Conservation (phyloP, 768 basidiomycete genomes). For the Psilocybe azurescens region DNA sequence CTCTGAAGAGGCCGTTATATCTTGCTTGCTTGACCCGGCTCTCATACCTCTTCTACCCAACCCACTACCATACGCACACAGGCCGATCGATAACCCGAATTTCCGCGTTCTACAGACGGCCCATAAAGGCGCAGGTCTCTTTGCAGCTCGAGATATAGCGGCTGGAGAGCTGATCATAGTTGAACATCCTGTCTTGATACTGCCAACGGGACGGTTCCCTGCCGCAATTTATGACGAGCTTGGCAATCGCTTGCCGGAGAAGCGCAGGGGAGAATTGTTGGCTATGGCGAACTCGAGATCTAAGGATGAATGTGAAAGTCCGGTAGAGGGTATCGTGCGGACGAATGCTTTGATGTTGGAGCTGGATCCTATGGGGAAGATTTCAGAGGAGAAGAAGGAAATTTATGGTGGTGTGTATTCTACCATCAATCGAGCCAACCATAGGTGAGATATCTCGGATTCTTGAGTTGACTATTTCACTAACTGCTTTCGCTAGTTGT, state of each 20-base stretch:
- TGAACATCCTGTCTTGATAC: slow-evolving; percentile 47
- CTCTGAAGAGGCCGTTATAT: slow-evolving; percentile 11
- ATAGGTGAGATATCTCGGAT: slow-evolving; percentile 35
- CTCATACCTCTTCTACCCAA: slow-evolving; percentile 25
- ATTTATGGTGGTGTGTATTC: slow-evolving; percentile 50
- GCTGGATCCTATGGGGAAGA: slow-evolving; percentile 32
- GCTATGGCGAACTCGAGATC: slow-evolving; percentile 37
- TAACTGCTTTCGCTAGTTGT: slow-evolving; percentile 34
- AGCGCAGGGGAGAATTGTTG: slow-evolving; percentile 31
- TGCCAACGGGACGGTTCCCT: slow-evolving; percentile 36
- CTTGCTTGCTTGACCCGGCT: slow-evolving; percentile 24
- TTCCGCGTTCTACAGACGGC: slow-evolving; percentile 23
- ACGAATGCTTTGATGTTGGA: slow-evolving; percentile 48
- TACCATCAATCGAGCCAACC: slow-evolving; percentile 48
- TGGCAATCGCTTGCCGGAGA: slow-evolving; percentile 31
- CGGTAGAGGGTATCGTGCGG: slow-evolving; percentile 46
- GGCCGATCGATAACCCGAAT: slow-evolving; percentile 1
- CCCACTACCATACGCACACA: slow-evolving; percentile 16
- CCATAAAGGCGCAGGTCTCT: slow-evolving; percentile 41
- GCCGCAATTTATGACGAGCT: slow-evolving; percentile 35
- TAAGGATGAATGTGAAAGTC: slow-evolving; percentile 35
- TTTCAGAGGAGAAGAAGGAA: slow-evolving; percentile 22
- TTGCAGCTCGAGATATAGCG: slow-evolving; percentile 37
- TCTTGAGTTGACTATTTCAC: background rate
- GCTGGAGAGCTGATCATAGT: slow-evolving; percentile 38